Percentiles rank a stretch among this genome's conserved stretches.
phyloP scores from a whole-genome alignment of 129 eudicot species.

The Pseudognaphalium luteoalbum region DNA sequence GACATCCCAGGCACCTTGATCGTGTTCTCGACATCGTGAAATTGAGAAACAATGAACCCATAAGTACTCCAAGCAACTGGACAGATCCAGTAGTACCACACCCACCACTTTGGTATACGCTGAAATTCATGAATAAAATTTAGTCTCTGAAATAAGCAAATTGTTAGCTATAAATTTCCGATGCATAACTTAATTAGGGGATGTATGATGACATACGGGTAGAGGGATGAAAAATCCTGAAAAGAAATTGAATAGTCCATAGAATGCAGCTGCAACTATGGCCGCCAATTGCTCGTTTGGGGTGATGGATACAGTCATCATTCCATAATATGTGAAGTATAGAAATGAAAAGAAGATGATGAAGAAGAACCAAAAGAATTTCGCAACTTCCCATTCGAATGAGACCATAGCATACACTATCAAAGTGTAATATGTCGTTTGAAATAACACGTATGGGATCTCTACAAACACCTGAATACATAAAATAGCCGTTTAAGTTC shows the following conservation, averaged over 20 bases:
- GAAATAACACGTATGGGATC: slow-evolving; percentile 64
- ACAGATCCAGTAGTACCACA: slow-evolving; percentile 81
- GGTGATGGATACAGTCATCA: slow-evolving; percentile 81
- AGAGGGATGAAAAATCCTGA: slow-evolving; percentile 79
- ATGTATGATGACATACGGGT: slow-evolving; percentile 52
- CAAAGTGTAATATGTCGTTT: slow-evolving; percentile 51
- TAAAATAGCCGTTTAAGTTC: too few relatives aligned
- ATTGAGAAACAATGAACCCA: slow-evolving; percentile 64
- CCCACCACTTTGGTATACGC: slow-evolving; percentile 83
- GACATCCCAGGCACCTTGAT: slow-evolving; percentile 48
- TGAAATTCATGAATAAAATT: slow-evolving; percentile 21
- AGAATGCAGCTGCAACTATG: slow-evolving; percentile 68
- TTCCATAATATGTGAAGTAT: slow-evolving; percentile 83
- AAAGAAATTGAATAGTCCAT: slow-evolving; percentile 61
- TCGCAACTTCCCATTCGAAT: slow-evolving; percentile 69
- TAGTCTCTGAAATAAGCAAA: neutral
- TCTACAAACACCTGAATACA: slow-evolving; percentile 60
- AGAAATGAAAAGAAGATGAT: slow-evolving; percentile 65
- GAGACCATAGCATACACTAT: slow-evolving; percentile 76
- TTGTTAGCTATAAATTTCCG: neutral
- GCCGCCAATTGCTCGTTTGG: slow-evolving; percentile 79
- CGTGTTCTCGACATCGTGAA: slow-evolving; percentile 49
- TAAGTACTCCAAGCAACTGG: slow-evolving; percentile 80
- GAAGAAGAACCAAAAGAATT: slow-evolving; percentile 70
- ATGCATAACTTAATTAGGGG: neutral